Evolutionary conservation across 176 grass and related monocot genomes (phyloP).

Genomic region (Phragmites australis): DNA sequence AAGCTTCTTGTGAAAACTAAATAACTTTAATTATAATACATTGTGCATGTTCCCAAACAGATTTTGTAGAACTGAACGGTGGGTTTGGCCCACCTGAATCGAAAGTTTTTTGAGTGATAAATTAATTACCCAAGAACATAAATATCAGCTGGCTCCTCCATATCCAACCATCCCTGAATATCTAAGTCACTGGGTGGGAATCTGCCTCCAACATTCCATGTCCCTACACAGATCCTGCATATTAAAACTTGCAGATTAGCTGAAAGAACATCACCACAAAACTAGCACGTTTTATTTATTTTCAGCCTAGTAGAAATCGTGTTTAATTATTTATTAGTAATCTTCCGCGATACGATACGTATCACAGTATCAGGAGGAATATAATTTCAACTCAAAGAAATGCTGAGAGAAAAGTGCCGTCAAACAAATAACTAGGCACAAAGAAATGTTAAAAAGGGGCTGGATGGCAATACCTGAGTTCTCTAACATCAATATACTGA

Average conservation of each 20-base stretch:
- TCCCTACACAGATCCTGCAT: slow-evolving; percentile 70
- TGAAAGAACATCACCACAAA: slow-evolving; percentile 24
- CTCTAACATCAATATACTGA: slow-evolving; percentile 69
- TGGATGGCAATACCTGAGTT: slow-evolving; percentile 56
- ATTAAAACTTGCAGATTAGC: slow-evolving; percentile 23
- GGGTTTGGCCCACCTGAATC: neutral
- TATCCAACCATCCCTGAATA: slow-evolving; percentile 65
- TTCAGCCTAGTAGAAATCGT: neutral
- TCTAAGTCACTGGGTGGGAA: slow-evolving; percentile 59
- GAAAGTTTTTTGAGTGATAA: neutral
- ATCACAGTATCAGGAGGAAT: slow-evolving; percentile 16
- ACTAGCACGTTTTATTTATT: neutral
- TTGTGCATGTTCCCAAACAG: neutral
- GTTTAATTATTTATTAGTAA: slow-evolving; percentile 27
- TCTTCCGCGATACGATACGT: slow-evolving; percentile 8
- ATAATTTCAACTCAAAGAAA: slow-evolving; percentile 16
- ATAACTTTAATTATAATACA: slow-evolving; percentile 13
- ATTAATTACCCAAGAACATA: slow-evolving; percentile 77
- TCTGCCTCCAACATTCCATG: slow-evolving; percentile 87
- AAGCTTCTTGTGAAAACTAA: neutral
- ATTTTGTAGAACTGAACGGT: neutral
- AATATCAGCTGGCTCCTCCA: slow-evolving; percentile 71
- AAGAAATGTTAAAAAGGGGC: neutral
- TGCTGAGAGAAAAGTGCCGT: neutral
- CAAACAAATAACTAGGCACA: neutral